A percentile compares a stretch with the other conserved stretches of the same genome.
phyloP scores from a whole-genome alignment of 2,329 filamentous ascomycete species.

The Colletotrichum australisinense region DNA sequence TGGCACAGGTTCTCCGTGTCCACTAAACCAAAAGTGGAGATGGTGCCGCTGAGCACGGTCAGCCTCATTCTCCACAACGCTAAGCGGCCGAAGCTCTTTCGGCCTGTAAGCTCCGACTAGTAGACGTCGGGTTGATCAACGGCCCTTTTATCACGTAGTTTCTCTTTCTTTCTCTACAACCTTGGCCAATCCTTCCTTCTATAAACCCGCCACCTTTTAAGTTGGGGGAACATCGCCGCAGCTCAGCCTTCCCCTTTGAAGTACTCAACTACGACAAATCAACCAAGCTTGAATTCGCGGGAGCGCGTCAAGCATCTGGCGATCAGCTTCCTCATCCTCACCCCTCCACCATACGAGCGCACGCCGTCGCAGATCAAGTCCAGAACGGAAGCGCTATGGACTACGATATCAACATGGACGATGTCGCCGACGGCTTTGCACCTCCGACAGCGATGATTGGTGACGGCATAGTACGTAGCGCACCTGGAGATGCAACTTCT shows the following conservation, averaged over 20 bases:
- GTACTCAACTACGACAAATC: neutral
- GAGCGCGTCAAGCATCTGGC: neutral
- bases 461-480: slow-evolving; percentile 1
- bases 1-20: too few species aligned
- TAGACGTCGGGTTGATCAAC: neutral
- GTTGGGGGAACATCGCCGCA: too few species aligned
- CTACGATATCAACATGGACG: slow-evolving; percentile 78
- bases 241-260: neutral
- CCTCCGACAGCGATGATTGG: neutral
- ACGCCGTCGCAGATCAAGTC: neutral
- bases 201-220: neutral
- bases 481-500: too few species aligned
- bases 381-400: slow-evolving; percentile 64
- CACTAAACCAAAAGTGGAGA: neutral
- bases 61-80: slow-evolving; percentile 11
- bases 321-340: neutral
- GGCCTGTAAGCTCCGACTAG: neutral
- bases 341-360: slow-evolving; percentile 37
- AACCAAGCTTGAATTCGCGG: neutral
- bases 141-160: neutral
- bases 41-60: neutral
- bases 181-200: neutral
- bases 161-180: neutral
- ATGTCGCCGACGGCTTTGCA: slow-evolving; percentile 56
- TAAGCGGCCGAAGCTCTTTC: neutral